Conservation (phyloP, 352 stramenopile genomes). For the Pythium myriotylum region DNA sequence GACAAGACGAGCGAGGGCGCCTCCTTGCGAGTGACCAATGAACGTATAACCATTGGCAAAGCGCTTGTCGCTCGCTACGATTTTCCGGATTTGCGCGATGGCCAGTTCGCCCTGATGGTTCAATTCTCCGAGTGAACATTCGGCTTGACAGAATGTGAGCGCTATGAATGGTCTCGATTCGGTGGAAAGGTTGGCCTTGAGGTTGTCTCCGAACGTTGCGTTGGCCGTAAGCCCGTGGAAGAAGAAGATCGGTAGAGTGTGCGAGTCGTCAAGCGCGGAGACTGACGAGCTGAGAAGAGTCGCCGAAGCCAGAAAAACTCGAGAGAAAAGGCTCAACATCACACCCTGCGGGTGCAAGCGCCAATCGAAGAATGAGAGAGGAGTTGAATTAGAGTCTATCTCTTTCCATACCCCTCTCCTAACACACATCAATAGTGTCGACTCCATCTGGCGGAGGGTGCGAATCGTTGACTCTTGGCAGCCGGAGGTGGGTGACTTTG, state of each 20-base stretch:
- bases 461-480: no score
- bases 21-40: slow-evolving; percentile 50
- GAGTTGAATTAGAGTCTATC: no score
- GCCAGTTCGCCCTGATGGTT: slow-evolving; percentile 38
- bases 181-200: slow-evolving; percentile 40
- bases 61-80: slow-evolving; percentile 31
- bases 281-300: no score
- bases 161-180: slow-evolving; percentile 36
- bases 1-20: slow-evolving; percentile 38
- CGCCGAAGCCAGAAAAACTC: no score
- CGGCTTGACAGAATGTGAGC: slow-evolving; percentile 41
- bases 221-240: slow-evolving; percentile 50
- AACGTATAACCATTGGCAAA: slow-evolving; percentile 53
- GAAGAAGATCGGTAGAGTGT: slow-evolving; percentile 47
- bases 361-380: no score
- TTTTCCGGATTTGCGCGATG: slow-evolving; percentile 45
- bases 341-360: no score
- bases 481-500: no score
- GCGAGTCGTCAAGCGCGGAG: background rate
- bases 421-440: no score
- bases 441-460: no score
- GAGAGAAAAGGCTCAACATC: no score
- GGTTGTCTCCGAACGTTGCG: slow-evolving; percentile 28
- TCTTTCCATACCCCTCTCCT: no score
- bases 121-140: slow-evolving; percentile 36